Conservation (phyloP, 768 basidiomycete genomes). For the Tulasnella sp. region DNA sequence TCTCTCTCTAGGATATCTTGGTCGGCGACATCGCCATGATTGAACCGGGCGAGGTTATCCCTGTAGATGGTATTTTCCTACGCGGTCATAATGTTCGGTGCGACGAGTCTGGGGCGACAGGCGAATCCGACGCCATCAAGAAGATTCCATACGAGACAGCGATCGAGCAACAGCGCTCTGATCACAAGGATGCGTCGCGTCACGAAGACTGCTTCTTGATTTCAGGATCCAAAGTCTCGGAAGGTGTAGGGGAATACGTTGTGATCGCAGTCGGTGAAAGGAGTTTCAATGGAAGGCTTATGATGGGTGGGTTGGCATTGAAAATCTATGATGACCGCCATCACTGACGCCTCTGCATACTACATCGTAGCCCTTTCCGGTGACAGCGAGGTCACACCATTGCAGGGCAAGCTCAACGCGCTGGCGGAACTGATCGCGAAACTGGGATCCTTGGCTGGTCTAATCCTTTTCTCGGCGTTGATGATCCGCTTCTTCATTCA, state of each 20-base stretch:
- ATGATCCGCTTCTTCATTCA: conserved; percentile 95
- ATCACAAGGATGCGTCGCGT: conserved; percentile 25
- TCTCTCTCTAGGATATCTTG: conserved; percentile 55
- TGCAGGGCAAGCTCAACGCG: conserved; percentile 84
- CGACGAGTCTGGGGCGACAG: conserved; percentile 93
- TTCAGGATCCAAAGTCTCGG: conserved; percentile 84
- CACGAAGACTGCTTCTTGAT: conserved; percentile 90
- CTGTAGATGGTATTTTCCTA: conserved; percentile 92
- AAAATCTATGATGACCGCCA: no score
- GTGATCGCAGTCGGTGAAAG: conserved; percentile 85
- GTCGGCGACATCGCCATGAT: conserved; percentile 88
- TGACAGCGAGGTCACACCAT: conserved; percentile 79
- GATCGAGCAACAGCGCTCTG: conserved; percentile 35
- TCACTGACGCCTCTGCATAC: conserved; percentile 10
- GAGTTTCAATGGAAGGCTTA: conserved; percentile 92
- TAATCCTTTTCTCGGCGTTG: conserved; percentile 66
- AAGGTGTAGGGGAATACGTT: conserved; percentile 89
- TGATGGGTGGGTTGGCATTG: conserved; percentile 85
- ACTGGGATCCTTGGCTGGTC: conserved; percentile 70
- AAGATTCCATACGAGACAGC: conserved; percentile 74
- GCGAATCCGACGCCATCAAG: conserved; percentile 91
- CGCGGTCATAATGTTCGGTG: conserved; percentile 88
- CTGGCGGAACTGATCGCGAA: conserved; percentile 97
- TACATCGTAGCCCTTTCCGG: conserved; percentile 58
- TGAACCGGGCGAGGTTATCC: conserved; percentile 92